phyloP scores from a whole-genome alignment of 2,329 filamentous ascomycete genomes.

The Aspergillus pseudoglaucus region DNA sequence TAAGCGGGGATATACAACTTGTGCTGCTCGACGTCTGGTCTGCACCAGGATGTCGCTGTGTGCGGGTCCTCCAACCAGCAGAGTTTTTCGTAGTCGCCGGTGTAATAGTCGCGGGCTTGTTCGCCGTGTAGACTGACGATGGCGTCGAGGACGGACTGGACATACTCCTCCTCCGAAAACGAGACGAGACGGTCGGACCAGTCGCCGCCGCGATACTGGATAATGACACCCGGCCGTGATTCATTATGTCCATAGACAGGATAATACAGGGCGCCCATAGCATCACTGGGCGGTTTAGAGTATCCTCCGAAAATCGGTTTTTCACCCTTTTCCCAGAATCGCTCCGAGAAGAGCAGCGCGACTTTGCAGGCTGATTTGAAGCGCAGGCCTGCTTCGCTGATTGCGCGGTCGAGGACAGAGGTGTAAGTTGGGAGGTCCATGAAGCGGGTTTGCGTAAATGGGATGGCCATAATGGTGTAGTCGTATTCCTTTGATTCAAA shows the following conservation, averaged over 20 bases:
- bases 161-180: conserved; percentile 22
- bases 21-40: conserved; percentile 27
- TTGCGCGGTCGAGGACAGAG: conserved; percentile 15
- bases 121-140: conserved; percentile 24
- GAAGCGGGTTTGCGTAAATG: conserved; percentile 33
- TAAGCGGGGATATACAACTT: conserved; percentile 28
- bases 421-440: conserved; percentile 34
- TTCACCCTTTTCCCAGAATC: conserved; percentile 29
- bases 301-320: conserved; percentile 26
- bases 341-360: conserved; percentile 23
- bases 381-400: conserved; percentile 20
- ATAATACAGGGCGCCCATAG: conserved; percentile 26
- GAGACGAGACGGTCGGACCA: conserved; percentile 27
- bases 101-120: conserved; percentile 20
- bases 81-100: conserved; percentile 26
- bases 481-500: conserved; percentile 29
- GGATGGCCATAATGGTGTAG: conserved; percentile 33
- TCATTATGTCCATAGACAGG: conserved; percentile 27
- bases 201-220: conserved; percentile 25
- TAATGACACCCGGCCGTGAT: conserved; percentile 26
- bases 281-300: conserved; percentile 16
- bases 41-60: conserved; percentile 23
- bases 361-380: conserved; percentile 30
- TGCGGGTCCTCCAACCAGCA: conserved; percentile 28
- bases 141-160: conserved; percentile 21